Percentiles rank a stretch among this genome's conserved stretches.
These are phyloP conservation scores for Penicillium diatomitis DNA, from an alignment of 495 filamentous ascomycete species.

Conservation along the genomic window DNA sequence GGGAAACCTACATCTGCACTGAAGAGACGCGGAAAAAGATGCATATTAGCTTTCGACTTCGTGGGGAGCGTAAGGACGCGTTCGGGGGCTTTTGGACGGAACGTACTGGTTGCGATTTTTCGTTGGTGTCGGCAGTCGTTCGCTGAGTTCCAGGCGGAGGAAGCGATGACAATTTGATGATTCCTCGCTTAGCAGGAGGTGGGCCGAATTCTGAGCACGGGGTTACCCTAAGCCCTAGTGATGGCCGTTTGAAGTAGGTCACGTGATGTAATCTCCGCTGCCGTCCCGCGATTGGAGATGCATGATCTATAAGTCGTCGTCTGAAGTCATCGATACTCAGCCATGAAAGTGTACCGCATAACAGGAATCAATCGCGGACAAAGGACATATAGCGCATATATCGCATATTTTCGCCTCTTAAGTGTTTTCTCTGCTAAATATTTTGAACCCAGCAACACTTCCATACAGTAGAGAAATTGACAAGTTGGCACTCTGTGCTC, in stretches of 20 bases:
- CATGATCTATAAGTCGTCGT: not conserved
- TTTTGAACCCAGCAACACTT: too few species aligned
- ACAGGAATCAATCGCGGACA: too few species aligned
- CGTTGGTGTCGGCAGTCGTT: slow-evolving; percentile 42
- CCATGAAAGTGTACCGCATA: too few species aligned
- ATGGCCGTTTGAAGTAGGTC: slow-evolving; percentile 8
- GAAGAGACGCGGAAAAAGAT: slow-evolving; percentile 31
- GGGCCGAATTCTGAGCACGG: slow-evolving; percentile 12
- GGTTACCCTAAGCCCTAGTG: slow-evolving; percentile 34
- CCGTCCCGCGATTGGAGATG: not conserved
- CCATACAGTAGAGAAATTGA: too few species aligned
- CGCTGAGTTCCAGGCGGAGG: slow-evolving; percentile 35
- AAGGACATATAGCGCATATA: too few species aligned
- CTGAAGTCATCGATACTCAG: not conserved
- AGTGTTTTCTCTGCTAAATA: too few species aligned
- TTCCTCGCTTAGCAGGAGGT: slow-evolving; percentile 41
- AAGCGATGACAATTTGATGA: slow-evolving; percentile 38
- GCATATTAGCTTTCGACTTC: slow-evolving; percentile 27
- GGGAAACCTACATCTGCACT: slow-evolving; percentile 72
- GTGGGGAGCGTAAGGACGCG: slow-evolving; percentile 8
- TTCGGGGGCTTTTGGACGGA: slow-evolving; percentile 6
- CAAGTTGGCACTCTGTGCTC: too few species aligned
- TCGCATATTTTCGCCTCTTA: too few species aligned
- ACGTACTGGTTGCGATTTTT: slow-evolving; percentile 55
- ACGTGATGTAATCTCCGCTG: slow-evolving; percentile 2